Base-by-base conservation (phyloP, 208 protist species). In the Leishmania major region DNA sequence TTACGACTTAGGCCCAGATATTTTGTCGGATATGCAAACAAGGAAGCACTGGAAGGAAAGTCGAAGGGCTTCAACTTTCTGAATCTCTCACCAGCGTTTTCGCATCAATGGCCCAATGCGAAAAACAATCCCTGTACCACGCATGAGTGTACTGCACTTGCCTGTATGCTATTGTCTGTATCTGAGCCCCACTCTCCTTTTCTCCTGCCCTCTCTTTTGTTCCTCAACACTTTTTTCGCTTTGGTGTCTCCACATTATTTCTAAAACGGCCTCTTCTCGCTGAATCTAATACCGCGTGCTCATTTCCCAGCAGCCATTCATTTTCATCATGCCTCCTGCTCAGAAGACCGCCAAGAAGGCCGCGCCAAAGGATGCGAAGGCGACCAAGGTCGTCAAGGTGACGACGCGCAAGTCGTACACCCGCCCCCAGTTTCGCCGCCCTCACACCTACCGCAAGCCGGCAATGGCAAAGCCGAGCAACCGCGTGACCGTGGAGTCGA, bases 371-470 rank as follows among this genome's bases (percentile, higher is more conserved):
- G 85, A 91, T 73, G 90, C 86, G 60, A 97, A 97, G 91, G 92
- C 53, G 75, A 78, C 75, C 35, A 90, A 97, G 91, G 93, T 97
- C 77, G 93, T 97, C 89, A 93, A 94, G 88, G 93, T 97, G 69
- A 80, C 84, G 62, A 94, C 96, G 85, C 93, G 93, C 88, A 99
- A 99, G 94, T 88, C 99, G 76, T 98, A 99, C 92, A 99, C 96
- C 75, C 97, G 90, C 78, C 92, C 96, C 49, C 91, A 95, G 87
- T 99, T 99, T 97, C 95, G 96, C 89, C 96, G 98, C 86, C 98
- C 99, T 75, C 98, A 99, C 89, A 99, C 99, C 69, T 97, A 99
- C 84, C 90, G 92, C 83, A 92, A 92, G 69, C 85, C 94, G 31
- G 93, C 96, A 47, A 91, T 82, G 19, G 95, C 96, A 62, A 94